Evolutionary conservation across 2,329 filamentous ascomycete genomes (phyloP).

Genomic region (Biscogniauxia sp.): DNA sequence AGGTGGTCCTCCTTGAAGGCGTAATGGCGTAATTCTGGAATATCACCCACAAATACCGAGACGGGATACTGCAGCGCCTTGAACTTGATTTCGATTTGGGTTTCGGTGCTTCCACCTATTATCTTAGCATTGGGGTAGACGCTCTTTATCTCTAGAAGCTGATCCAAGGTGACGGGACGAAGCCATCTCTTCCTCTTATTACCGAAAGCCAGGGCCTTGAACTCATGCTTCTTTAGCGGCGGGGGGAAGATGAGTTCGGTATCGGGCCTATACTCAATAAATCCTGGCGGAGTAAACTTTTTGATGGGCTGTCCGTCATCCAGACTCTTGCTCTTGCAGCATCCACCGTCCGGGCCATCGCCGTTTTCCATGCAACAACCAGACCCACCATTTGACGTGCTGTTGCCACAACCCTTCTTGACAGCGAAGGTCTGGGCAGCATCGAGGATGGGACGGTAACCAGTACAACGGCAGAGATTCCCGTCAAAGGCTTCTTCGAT

Average conservation of each 20-base stretch:
- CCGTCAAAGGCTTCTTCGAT: constrained; percentile 97
- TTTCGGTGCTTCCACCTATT: constrained; percentile 94
- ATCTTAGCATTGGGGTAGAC: constrained; percentile 84
- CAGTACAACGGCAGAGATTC: constrained; percentile 92
- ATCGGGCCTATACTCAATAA: constrained; percentile 91
- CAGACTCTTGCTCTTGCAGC: constrained; percentile 64
- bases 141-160: constrained; percentile 88
- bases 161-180: constrained; percentile 79
- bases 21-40: constrained; percentile 82
- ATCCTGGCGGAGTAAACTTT: constrained; percentile 79
- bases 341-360: constrained; percentile 50
- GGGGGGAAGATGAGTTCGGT: constrained; percentile 96
- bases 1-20: constrained; percentile 74
- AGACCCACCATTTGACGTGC: constrained; percentile 46
- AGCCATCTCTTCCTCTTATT: constrained; percentile 96
- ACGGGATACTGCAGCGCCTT: constrained; percentile 88
- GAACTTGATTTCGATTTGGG: constrained; percentile 98
- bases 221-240: constrained; percentile 75
- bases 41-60: constrained; percentile 91
- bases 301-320: constrained; percentile 56
- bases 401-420: constrained; percentile 49
- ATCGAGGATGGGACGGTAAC: constrained; percentile 90
- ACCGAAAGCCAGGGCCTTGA: constrained; percentile 80
- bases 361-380: constrained; percentile 73
- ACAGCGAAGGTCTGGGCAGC: constrained; percentile 85